Evolutionary conservation across 352 stramenopile species (phyloP).

Genomic region (Phytopythium vexans): DNA sequence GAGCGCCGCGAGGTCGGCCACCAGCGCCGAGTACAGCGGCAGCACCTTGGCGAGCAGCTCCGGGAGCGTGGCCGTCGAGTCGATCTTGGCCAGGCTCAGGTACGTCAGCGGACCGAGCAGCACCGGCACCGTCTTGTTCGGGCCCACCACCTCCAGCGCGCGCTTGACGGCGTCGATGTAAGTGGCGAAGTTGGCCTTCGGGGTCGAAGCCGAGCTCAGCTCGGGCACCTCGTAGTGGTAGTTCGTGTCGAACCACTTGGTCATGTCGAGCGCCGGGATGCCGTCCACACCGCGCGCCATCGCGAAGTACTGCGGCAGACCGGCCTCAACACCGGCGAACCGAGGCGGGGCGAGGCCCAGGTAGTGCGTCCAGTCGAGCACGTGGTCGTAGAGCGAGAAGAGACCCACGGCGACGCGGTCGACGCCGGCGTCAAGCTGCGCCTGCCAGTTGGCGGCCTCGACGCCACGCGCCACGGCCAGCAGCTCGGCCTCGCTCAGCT

Average conservation of each 20-base stretch:
- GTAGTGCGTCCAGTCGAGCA: slow-evolving; percentile 88
- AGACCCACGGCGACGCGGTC: slow-evolving; percentile 81
- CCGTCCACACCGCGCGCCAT: slow-evolving; percentile 90
- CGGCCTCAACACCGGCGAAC: slow-evolving; percentile 60
- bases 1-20: slow-evolving; percentile 66
- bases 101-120: slow-evolving; percentile 85
- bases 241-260: slow-evolving; percentile 95
- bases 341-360: slow-evolving; percentile 72
- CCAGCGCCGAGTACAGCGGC: slow-evolving; percentile 76
- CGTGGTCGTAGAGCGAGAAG: slow-evolving; percentile 91
- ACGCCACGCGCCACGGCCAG: slow-evolving; percentile 67
- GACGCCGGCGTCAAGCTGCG: slow-evolving; percentile 78
- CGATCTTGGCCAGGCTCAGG: slow-evolving; percentile 77
- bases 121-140: slow-evolving; percentile 79
- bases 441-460: slow-evolving; percentile 83
- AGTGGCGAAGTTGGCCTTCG: slow-evolving; percentile 74
- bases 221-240: slow-evolving; percentile 95
- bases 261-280: slow-evolving; percentile 92
- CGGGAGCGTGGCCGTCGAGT: slow-evolving; percentile 50
- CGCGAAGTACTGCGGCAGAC: slow-evolving; percentile 84
- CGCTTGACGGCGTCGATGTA: slow-evolving; percentile 78
- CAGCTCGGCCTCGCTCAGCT: slow-evolving; percentile 79
- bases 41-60: slow-evolving; percentile 69
- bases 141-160: slow-evolving; percentile 72
- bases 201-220: slow-evolving; percentile 66